Percentiles rank a stretch among this genome's conserved stretches.
Evolutionary conservation across 1,284 basidiomycete species (phyloP).

Genomic region (Xerocomus nothofagi): DNA sequence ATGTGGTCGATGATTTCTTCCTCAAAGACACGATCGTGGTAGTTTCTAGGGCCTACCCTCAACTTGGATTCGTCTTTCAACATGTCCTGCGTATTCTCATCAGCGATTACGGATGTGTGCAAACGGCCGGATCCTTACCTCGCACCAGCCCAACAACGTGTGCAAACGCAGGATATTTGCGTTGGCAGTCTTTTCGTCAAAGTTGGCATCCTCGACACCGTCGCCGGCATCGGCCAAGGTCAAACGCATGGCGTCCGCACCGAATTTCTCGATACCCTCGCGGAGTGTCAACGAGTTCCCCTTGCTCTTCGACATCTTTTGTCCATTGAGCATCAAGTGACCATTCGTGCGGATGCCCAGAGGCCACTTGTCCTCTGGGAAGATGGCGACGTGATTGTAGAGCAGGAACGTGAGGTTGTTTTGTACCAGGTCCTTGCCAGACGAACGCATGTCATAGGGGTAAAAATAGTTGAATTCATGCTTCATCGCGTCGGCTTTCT

Average conservation of each 20-base stretch:
- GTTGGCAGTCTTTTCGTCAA: slow-evolving; percentile 98
- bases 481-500: slow-evolving; percentile 83
- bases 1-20: slow-evolving; percentile 90
- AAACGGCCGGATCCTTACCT: slow-evolving; percentile 50
- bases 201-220: slow-evolving; percentile 97
- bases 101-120: neutral
- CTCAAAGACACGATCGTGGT: slow-evolving; percentile 89
- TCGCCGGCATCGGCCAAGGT: slow-evolving; percentile 96
- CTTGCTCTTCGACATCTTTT: slow-evolving; percentile 99
- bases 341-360: slow-evolving; percentile 92
- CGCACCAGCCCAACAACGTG: slow-evolving; percentile 91
- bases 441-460: slow-evolving; percentile 97
- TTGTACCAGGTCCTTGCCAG: slow-evolving; percentile 97
- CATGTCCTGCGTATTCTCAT: slow-evolving; percentile 61
- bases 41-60: slow-evolving; percentile 67
- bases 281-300: slow-evolving; percentile 85
- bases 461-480: slow-evolving; percentile 98
- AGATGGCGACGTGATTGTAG: slow-evolving; percentile 94
- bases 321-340: slow-evolving; percentile 96
- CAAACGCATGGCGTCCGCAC: slow-evolving; percentile 90
- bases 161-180: slow-evolving; percentile 95
- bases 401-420: slow-evolving; percentile 96
- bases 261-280: slow-evolving; percentile 83
- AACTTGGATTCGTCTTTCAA: slow-evolving; percentile 66
- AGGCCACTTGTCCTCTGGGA: slow-evolving; percentile 95